Evolutionary conservation across 192 early-diverging fungal species (phyloP), one percentile per base, ranked within the genome.

Genomic region (Geranomyces michiganensis): DNA sequence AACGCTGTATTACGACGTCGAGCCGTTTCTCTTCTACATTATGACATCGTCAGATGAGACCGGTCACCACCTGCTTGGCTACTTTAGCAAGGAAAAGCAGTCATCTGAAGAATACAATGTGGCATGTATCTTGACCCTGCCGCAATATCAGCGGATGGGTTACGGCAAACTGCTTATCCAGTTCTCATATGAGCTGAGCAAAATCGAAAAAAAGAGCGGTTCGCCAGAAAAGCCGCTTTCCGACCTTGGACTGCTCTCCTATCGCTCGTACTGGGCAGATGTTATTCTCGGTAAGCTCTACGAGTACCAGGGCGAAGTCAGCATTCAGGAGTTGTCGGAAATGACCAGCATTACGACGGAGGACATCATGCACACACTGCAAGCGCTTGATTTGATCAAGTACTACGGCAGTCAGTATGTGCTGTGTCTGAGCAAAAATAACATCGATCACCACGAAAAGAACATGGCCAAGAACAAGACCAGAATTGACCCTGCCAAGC

Each of bases 71-170:
- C 77, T 98, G 32, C 90, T 99, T 62, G 97, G 97, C 7, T 99
- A 99, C 77, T 99, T 99, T 77, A 96, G 94, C 58, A 99, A 99
- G 76, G 97, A 99, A 72, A 99, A 99, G 81, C 96, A 96, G 74
- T 94, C 92, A 0, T 81, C 90, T 0, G 94, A 97, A 60, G 93
- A 94, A 61, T 99, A 97, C 84, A 99, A 99, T 78, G 83, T 99
- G 26, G 96, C 97, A 0, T 99, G 97, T 82, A 99, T 99, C 68
- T 76, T 99, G 60, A 99, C 97, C 13, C 84, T 99, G 64, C 97
- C 97, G 14, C 95, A 97, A 74, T 91, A 95, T 73, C 97, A 99
- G 82, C 84, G 96, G 29, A 92, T 89, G 88, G 97, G 97, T 19
- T 99, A 89, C 75, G 97, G 97, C 5, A 91, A 94, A 44, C 80